Evolutionary conservation across 2,329 filamentous ascomycete species (phyloP).

Genomic region (Myriosclerotinia scirpicola): DNA sequence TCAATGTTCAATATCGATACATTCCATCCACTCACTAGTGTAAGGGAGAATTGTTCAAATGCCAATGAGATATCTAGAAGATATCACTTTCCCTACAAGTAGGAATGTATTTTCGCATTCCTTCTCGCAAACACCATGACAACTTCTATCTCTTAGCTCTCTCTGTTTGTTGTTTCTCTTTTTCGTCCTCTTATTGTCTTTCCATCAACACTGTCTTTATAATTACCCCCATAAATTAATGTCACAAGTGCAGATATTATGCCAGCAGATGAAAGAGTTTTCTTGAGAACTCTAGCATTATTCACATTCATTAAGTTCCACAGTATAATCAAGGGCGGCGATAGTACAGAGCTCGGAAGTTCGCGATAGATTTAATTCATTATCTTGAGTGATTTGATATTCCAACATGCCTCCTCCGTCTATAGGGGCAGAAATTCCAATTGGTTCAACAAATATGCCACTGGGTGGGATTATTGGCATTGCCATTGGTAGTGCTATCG

Average conservation of each 20-base stretch:
- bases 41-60: constrained; percentile 8
- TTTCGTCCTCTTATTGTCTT: neutral
- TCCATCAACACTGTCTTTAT: neutral
- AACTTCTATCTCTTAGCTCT: constrained; percentile 5
- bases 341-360: neutral
- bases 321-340: neutral
- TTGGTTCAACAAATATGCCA: neutral
- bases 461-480: constrained; percentile 16
- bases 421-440: constrained; percentile 7
- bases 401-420: constrained; percentile 15
- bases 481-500: constrained; percentile 1
- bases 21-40: neutral
- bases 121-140: neutral
- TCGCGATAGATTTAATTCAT: neutral
- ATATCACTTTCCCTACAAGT: neutral
- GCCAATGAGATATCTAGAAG: constrained; percentile 7
- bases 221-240: neutral
- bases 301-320: neutral
- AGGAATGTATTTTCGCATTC: constrained; percentile 10
- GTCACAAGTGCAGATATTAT: constrained; percentile 16
- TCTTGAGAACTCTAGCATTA: neutral
- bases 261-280: neutral
- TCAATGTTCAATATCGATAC: neutral
- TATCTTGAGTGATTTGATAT: neutral
- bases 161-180: constrained; percentile 4